Base-by-base conservation (phyloP, 306 rosid genomes). In the Mucuna pruriens region DNA sequence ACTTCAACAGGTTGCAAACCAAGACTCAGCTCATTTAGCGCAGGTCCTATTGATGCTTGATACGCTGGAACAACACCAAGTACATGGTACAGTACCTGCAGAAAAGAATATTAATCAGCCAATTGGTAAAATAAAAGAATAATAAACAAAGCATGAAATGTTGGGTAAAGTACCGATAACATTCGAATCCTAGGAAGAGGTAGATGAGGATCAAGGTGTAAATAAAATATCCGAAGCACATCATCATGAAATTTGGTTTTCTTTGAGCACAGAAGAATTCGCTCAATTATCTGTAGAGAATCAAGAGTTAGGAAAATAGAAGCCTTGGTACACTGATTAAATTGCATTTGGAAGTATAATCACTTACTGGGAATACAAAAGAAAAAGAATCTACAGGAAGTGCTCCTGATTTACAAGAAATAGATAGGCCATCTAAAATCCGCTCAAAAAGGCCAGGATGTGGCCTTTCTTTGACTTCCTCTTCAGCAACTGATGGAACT, bases 331-430 rank as follows among this genome's bases (percentile, higher is more conserved):
- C 78, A 82, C 42, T 68, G 48, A 74, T 68, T 46, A 34, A 74
- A 58, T 67, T 42, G 66, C 68, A 81, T 31, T 31, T 9, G 45
- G 61, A 78, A 54, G 84, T 49, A 62, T 42, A 63, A 86, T 46
- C 79, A 74, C 97, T 91, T 85, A 95, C 99, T 4, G 98, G 99
- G 89, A 95, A 95, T 31, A 93, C 89, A 82, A 91, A 93, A 36
- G 96, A 87, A 82, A 95, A 95, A n/a, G 99, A 90, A 89, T 95
- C 99, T 12, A 95, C 93, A 74, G 99, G 98, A 79, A 95, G 94
- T 51, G 99, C 90, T 64, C 99, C 99, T 4, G 86, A 90, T 91
- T 89, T 93, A 85, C 98, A 95, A 68, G 99, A 91, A 52, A 75
- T 75, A 71, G 99, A 90, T 57, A 95, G 84, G 76, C 96, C 99